Evolutionary conservation across 768 basidiomycete genomes (phyloP), one percentile per base, ranked within the genome.

Genomic region (Pholiota molesta): DNA sequence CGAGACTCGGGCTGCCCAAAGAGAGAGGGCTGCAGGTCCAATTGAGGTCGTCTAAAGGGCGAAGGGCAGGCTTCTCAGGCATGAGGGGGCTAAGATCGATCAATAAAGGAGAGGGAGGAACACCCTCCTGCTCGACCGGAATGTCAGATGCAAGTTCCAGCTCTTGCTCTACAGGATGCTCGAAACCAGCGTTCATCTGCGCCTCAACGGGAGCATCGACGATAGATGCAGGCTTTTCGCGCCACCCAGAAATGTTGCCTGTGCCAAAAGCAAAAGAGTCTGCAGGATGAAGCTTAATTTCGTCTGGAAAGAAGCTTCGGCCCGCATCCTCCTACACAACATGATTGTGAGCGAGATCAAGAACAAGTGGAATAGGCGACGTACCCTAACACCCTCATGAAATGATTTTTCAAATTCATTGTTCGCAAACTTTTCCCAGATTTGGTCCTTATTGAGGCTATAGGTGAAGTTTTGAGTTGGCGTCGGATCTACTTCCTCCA

Each of bases 1-100:
- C 49, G 16, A 56, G 61, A 52, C 54, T 39, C 10, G 59, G 59
- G 33, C 62, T 63, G 52, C 40, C 52, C n/a, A 66, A 59, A 10
- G 47, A 58, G 26, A 63, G 42, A 5, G 65, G 49, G 39, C 62
- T 63, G 28, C 52, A 44, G 17, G 62, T 58, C 39, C 33, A 57
- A 33, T 59, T 54, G 9, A 51, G 52, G 11, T 67, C 61, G 14
- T 56, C 55, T 14, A 44, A 28, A 17, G 66, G 52, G 16, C 28
- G 37, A 5, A 62, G 39, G 11, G 52, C 37, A 11, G 63, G 66
- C 29, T 60, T 64, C 1, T 44, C 33, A 28, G 66, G 63, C 40
- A 61, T 35, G n/a, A 26, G 16, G 11, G 62, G 62, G 42, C 49
- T 61, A n/a, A 21, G 35, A 52, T 40, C 8, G 33, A 33, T 13